phyloP scores from a whole-genome alignment of 441 rosid genomes.

The Euphorbia corollata region DNA sequence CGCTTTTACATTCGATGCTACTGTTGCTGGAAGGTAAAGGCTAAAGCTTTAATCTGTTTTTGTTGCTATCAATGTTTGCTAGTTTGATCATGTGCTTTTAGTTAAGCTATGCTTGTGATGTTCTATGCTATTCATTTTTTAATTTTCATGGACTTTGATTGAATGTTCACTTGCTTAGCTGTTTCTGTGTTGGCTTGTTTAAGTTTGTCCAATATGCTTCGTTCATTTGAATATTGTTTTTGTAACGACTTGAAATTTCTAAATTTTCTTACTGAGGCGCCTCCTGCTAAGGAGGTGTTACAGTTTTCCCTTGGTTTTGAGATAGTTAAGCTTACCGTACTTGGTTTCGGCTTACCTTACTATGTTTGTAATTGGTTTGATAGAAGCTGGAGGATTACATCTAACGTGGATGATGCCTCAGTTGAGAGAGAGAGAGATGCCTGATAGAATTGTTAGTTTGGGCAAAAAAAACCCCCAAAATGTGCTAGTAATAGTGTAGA shows the following conservation, averaged over 20 bases:
- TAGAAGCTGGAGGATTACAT: neutral
- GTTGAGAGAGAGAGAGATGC: neutral
- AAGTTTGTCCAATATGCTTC: neutral
- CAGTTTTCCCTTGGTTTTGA: neutral
- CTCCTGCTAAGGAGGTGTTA: too few relatives aligned
- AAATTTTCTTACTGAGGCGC: too few relatives aligned
- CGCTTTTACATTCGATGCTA: conserved; percentile 86
- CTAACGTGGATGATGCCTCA: neutral
- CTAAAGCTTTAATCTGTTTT: conserved; percentile 11
- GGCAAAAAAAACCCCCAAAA: neutral
- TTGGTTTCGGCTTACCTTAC: neutral
- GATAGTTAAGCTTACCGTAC: neutral
- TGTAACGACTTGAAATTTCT: too few relatives aligned
- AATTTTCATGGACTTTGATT: conserved; percentile 6
- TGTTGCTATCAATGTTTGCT: neutral
- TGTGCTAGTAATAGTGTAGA: too few relatives aligned
- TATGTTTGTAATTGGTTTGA: neutral
- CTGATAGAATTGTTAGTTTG: neutral
- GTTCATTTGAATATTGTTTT: neutral
- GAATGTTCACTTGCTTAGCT: conserved; percentile 1
- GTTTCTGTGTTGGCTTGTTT: neutral
- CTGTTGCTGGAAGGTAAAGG: conserved; percentile 72
- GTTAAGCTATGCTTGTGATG: neutral
- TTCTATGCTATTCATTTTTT: neutral
- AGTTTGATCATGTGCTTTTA: neutral